Percentiles rank a stretch among this genome's conserved stretches.
These are phyloP conservation scores for Pseudogymnoascus pannorum DNA, from an alignment of 2,329 filamentous ascomycete species.

Conservation along the genomic window DNA sequence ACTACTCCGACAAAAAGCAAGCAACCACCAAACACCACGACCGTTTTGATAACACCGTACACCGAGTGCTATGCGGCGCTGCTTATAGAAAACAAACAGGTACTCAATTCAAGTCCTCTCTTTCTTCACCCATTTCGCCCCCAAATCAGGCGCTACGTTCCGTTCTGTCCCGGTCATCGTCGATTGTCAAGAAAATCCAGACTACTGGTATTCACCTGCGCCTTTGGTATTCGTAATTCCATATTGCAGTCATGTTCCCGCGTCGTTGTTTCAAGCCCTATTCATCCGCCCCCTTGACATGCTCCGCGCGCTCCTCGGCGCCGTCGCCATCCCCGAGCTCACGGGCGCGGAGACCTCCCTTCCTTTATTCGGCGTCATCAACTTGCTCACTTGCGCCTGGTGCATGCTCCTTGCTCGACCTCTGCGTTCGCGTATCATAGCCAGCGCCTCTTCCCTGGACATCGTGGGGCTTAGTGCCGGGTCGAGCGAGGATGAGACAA, in stretches of 20 bases:
- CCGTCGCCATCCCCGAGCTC: background rate
- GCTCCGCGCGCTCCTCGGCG: background rate
- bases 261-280: background rate
- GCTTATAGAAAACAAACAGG: background rate
- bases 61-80: constrained; percentile 3
- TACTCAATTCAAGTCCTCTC: background rate
- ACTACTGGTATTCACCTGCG: background rate
- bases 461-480: constrained; percentile 57
- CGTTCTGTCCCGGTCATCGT: background rate
- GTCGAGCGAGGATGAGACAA: constrained; percentile 46
- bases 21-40: constrained; percentile 1
- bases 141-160: background rate
- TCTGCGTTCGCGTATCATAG: constrained; percentile 65
- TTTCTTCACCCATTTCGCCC: background rate
- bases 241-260: background rate
- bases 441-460: constrained; percentile 67
- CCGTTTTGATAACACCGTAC: constrained; percentile 3
- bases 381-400: constrained; percentile 41
- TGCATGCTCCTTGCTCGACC: constrained; percentile 60
- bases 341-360: background rate
- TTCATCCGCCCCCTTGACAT: constrained; percentile 1
- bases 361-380: constrained; percentile 49
- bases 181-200: background rate
- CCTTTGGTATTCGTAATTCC: background rate
- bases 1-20: background rate